Base-by-base conservation (phyloP, 2,329 filamentous ascomycete genomes). In the Hypoxylon sp. region DNA sequence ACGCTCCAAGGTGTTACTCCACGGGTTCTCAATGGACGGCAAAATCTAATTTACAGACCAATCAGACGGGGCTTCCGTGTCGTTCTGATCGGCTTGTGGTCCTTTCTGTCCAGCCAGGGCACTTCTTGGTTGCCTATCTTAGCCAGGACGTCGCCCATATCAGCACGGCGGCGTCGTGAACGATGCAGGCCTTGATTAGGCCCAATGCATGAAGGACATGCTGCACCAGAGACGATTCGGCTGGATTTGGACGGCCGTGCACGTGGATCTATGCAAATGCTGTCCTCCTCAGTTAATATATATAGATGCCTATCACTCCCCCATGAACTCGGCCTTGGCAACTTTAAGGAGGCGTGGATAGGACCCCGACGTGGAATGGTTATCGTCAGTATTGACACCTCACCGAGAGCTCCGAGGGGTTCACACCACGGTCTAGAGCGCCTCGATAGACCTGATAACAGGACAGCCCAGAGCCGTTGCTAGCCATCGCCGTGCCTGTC, bases 21-120 rank as follows among this genome's bases (percentile, higher is more conserved):
- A 56, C 31, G 57, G 35, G 52, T 58, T 61, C 57, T 66, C 65
- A 48, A 68, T 60, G 56, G 52, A 61, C 54, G 58, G 63, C 60
- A 53, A 63, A 63, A 61, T 67, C 65, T 68, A 67, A 68, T 67
- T 54, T 67, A 64, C 26, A 60, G 51, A 17, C 55, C 58, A 62
- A 61, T 58, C 58, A 64, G 57, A 49, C 54, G 57, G 55, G 62
- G 52, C 7, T 24, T 20, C 48, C 38, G 35, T 40, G 8, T 37
- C 46, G 46, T 41, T 42, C 42, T 62, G 50, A 65, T 64, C 65
- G 62, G 62, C 3, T 13, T 46, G 15, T 50, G 35, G 18, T 23
- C 31, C 51, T 49, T 48, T 65, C 43, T 55, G 46, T 37, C 33
- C 47, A 49, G 51, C 46, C 55, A 62, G 46, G 55, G 47, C 59